A percentile compares a stretch with the other conserved stretches of the same genome.
Conservation (phyloP, 352 stramenopile genomes). For the Pseudoperonospora humuli region DNA sequence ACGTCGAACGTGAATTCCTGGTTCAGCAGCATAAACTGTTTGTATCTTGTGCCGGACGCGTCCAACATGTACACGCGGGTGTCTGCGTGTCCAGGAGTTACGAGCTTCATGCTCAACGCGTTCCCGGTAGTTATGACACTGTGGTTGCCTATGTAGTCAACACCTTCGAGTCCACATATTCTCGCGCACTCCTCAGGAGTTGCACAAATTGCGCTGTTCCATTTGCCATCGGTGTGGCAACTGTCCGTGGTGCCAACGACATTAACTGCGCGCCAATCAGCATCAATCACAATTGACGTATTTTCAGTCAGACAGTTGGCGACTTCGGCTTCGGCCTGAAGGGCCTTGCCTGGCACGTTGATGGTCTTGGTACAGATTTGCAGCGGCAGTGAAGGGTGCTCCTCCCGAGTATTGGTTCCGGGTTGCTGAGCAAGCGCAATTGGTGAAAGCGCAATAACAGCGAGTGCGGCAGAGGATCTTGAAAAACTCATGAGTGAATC, state of each 20-base stretch:
- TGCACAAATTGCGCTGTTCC: constrained; percentile 33
- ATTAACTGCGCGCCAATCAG: constrained; percentile 56
- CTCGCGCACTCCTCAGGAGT: constrained; percentile 36
- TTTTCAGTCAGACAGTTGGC: not conserved
- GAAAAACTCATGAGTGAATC: too few relatives aligned
- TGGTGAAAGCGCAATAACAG: too few relatives aligned
- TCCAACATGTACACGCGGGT: constrained; percentile 48
- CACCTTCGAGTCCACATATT: constrained; percentile 41
- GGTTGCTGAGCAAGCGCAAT: constrained; percentile 39
- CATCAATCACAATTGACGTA: constrained; percentile 51
- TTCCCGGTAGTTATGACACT: constrained; percentile 24
- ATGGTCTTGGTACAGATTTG: constrained; percentile 18
- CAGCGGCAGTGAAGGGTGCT: constrained; percentile 32
- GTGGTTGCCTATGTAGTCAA: constrained; percentile 47
- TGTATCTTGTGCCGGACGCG: constrained; percentile 21
- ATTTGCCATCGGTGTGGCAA: constrained; percentile 47
- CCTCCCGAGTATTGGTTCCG: constrained; percentile 29
- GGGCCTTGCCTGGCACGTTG: constrained; percentile 17
- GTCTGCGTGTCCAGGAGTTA: constrained; percentile 39
- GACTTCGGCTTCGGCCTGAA: not conserved
- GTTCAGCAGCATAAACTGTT: constrained; percentile 47
- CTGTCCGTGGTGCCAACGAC: constrained; percentile 37
- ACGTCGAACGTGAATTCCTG: constrained; percentile 61
- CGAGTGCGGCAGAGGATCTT: too few relatives aligned
- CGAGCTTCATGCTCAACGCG: constrained; percentile 34